Percentiles rank a stretch among this genome's conserved stretches.
Evolutionary conservation across 2,329 filamentous ascomycete genomes (phyloP).

Genomic region (Phyllosticta citrichinensis): DNA sequence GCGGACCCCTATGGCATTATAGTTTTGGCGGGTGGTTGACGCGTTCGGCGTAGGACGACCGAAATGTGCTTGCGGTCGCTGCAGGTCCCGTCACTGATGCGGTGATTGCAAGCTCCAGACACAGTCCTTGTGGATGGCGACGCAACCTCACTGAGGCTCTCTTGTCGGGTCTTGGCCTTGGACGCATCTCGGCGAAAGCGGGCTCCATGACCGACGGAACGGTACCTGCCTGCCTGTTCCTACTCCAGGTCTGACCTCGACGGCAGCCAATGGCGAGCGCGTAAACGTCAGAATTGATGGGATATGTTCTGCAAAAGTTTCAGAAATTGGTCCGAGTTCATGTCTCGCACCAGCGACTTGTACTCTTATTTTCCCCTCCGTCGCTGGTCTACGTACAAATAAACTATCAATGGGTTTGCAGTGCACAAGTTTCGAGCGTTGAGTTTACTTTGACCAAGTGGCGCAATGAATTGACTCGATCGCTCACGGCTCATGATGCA

Average conservation of each 20-base stretch:
- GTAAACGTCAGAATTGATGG: background rate
- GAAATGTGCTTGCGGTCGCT: background rate
- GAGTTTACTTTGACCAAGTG: background rate
- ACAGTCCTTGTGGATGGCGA: background rate
- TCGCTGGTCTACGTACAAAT: background rate
- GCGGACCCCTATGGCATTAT: background rate
- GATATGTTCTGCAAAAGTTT: background rate
- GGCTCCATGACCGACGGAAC: background rate
- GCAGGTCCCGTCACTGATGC: background rate
- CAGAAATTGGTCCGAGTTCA: background rate
- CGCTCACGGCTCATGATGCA: background rate
- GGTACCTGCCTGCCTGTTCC: too few species aligned
- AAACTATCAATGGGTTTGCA: background rate
- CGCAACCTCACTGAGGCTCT: slow-evolving; percentile 8
- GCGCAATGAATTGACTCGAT: background rate
- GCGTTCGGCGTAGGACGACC: slow-evolving; percentile 8
- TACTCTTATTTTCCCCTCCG: background rate
- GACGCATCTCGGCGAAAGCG: slow-evolving; percentile 3
- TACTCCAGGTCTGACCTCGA: background rate
- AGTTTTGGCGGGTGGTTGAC: background rate
- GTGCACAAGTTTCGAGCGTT: background rate
- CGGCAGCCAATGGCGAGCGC: background rate
- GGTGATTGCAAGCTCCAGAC: background rate
- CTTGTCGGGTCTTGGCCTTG: slow-evolving; percentile 5
- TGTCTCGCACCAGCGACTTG: background rate